phyloP scores from a whole-genome alignment of 805 yeast species.

The Grigorovia humatica region DNA sequence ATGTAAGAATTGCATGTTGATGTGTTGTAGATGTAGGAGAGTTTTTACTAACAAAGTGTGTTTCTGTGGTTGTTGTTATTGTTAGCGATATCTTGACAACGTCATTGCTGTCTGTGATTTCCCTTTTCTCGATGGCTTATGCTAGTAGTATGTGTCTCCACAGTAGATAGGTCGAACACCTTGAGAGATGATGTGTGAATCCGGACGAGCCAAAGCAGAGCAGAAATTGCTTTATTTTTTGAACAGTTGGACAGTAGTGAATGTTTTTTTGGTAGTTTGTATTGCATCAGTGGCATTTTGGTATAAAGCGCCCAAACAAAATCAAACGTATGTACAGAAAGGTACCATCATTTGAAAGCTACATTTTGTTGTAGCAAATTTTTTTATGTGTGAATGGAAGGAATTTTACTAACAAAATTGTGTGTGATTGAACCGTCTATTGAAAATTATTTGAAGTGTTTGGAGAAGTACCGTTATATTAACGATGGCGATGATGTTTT shows the following conservation, averaged over 20 bases:
- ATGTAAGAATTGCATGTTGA: not conserved
- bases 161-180: too few species aligned
- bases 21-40: not conserved
- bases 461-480: slow-evolving; percentile 66
- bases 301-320: slow-evolving; percentile 77
- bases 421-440: not conserved
- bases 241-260: slow-evolving; percentile 57
- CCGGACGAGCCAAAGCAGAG: too few species aligned
- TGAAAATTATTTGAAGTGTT: slow-evolving; percentile 30
- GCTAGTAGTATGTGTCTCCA: too few species aligned
- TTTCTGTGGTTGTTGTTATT: not conserved
- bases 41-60: slow-evolving; percentile 1
- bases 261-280: slow-evolving; percentile 49
- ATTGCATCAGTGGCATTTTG: slow-evolving; percentile 60
- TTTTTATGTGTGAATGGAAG: too few species aligned
- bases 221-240: not conserved
- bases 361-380: too few species aligned
- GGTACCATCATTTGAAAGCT: not conserved
- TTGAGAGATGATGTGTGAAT: too few species aligned
- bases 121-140: too few species aligned
- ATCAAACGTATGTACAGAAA: slow-evolving; percentile 44
- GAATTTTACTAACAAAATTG: too few species aligned
- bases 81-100: not conserved
- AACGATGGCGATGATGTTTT: slow-evolving; percentile 64
- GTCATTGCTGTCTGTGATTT: too few species aligned